These are phyloP conservation scores for Phytophthora brassicae DNA, from an alignment of 352 stramenopile species.

Conservation along the genomic window DNA sequence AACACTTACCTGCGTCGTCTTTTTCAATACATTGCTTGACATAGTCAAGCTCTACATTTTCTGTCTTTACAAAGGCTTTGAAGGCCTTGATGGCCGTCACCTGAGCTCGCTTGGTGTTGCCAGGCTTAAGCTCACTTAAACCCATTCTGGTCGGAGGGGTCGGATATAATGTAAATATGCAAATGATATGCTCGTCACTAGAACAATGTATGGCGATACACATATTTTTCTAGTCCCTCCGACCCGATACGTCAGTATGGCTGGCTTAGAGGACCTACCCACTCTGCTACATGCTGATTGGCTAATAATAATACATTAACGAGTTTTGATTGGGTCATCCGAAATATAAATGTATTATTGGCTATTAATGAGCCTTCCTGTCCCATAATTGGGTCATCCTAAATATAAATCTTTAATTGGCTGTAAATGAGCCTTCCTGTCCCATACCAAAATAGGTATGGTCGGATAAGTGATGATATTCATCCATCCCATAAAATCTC, in stretches of 20 bases:
- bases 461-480: not conserved
- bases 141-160: not conserved
- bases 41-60: not conserved
- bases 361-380: not conserved
- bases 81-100: not conserved
- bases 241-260: not conserved
- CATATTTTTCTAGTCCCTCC: not conserved
- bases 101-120: not conserved
- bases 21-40: not conserved
- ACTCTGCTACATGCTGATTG: not conserved
- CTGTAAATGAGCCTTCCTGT: too few species aligned
- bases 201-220: not conserved
- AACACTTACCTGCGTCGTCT: not conserved
- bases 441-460: not conserved
- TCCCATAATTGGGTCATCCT: not conserved
- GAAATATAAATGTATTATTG: not conserved
- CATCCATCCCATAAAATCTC: too few species aligned
- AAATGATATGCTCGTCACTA: not conserved
- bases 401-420: not conserved
- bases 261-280: not conserved
- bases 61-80: not conserved
- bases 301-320: too few species aligned
- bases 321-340: too few species aligned
- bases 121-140: not conserved
- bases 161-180: not conserved